phyloP scores from a whole-genome alignment of 2,329 filamentous ascomycete genomes.

The Niveomyces coronatus region DNA sequence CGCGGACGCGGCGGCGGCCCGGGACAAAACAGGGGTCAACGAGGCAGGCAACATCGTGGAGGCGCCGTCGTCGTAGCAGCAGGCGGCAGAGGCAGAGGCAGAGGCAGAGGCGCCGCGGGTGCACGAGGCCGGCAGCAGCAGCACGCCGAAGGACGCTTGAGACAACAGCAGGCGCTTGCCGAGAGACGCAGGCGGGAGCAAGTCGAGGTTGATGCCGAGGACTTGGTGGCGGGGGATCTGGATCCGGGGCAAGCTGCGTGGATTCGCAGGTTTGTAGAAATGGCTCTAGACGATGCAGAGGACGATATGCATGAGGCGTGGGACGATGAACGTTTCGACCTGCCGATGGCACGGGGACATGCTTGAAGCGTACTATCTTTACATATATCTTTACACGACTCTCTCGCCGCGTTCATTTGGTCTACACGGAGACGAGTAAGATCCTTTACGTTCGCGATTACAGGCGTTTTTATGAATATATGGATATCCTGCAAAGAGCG shows the following conservation, averaged over 20 bases:
- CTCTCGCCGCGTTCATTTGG: too few species aligned
- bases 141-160: neutral
- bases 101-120: constrained; percentile 1
- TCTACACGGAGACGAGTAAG: too few species aligned
- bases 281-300: constrained; percentile 43
- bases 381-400: too few species aligned
- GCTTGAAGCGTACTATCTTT: too few species aligned
- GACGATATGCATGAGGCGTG: constrained; percentile 36
- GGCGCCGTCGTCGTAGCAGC: constrained; percentile 5
- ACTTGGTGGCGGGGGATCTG: constrained; percentile 16
- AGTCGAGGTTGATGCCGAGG: neutral
- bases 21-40: constrained; percentile 12
- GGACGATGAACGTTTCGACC: too few species aligned
- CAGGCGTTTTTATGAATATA: too few species aligned
- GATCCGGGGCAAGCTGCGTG: constrained; percentile 40
- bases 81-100: neutral
- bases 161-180: constrained; percentile 13
- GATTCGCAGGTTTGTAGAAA: constrained; percentile 43
- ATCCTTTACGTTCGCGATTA: too few species aligned
- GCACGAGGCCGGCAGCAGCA: neutral
- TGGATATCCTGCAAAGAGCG: too few species aligned
- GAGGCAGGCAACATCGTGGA: constrained; percentile 6
- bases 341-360: too few species aligned
- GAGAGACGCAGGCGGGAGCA: constrained; percentile 8
- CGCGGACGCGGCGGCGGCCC: constrained; percentile 9